Evolutionary conservation across 768 basidiomycete species (phyloP).

Genomic region (Dentipellis fragilis): DNA sequence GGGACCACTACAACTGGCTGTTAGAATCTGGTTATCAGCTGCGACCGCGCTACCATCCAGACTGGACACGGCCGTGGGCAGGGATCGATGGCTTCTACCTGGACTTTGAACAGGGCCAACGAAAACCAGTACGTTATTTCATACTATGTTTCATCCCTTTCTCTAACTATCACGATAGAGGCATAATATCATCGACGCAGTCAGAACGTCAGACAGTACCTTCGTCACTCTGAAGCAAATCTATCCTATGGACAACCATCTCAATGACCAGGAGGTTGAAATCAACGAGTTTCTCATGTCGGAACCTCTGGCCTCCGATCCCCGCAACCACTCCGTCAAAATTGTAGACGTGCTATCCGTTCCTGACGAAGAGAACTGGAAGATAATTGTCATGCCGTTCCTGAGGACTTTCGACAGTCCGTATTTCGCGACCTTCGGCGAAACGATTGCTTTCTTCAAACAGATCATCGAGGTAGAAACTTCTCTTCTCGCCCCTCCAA

Average conservation of each 20-base stretch:
- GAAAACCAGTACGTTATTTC: constrained; percentile 1
- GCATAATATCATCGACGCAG: constrained; percentile 12
- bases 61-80: constrained; percentile 8
- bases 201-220: constrained; percentile 8
- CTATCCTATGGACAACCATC: neutral
- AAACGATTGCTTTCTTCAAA: constrained; percentile 16
- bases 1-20: constrained; percentile 1
- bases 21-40: constrained; percentile 3
- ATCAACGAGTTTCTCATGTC: constrained; percentile 6
- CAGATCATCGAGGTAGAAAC: constrained; percentile 20
- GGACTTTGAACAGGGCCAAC: constrained; percentile 2
- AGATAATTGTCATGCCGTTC: constrained; percentile 15
- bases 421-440: constrained; percentile 16
- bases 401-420: constrained; percentile 14
- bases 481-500: too few relatives aligned
- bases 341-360: constrained; percentile 13
- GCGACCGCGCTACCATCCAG: constrained; percentile 8
- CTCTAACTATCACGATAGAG: neutral
- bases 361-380: constrained; percentile 6
- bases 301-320: constrained; percentile 2
- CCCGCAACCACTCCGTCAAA: constrained; percentile 17
- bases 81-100: too few relatives aligned
- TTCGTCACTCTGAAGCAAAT: constrained; percentile 15
- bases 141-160: neutral
- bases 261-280: constrained; percentile 4